Percentiles rank a stretch among this genome's conserved stretches.
Evolutionary conservation across 83 land plant genomes (phyloP).

Genomic region (Picea abies): DNA sequence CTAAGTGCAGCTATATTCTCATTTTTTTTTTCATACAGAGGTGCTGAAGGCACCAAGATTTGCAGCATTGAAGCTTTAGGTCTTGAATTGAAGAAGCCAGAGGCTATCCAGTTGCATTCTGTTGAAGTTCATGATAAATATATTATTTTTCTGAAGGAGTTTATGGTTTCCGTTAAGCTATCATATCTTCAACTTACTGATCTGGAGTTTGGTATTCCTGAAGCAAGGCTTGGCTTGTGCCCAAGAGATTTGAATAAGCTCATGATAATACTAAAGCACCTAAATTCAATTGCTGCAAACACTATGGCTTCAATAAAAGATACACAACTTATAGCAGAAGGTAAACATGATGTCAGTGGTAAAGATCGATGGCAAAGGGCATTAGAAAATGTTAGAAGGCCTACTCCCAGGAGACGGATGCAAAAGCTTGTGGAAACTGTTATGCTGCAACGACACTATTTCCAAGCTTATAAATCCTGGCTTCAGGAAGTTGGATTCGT

Average conservation of each 20-base stretch:
- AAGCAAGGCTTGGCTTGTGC: background rate
- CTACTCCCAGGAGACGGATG: background rate
- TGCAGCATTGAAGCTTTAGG: background rate
- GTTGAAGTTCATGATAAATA: too few relatives aligned
- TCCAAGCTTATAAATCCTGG: constrained; percentile 11
- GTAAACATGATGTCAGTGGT: background rate
- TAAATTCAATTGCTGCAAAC: background rate
- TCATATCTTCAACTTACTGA: background rate
- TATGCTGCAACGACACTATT: constrained; percentile 5
- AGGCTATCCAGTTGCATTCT: too few relatives aligned
- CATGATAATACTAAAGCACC: background rate
- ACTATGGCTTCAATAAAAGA: background rate
- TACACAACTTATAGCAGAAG: background rate
- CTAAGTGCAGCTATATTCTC: background rate
- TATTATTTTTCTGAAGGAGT: background rate
- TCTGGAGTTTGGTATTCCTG: constrained; percentile 9
- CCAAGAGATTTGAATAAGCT: background rate
- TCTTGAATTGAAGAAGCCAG: constrained; percentile 12
- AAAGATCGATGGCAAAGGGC: background rate
- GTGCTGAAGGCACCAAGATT: background rate
- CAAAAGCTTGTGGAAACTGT: constrained; percentile 7
- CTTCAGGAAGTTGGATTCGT: background rate
- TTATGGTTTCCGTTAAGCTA: background rate
- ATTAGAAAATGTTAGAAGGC: background rate
- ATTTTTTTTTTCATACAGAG: constrained; percentile 2